Evolutionary conservation across 2,329 filamentous ascomycete species (phyloP), one percentile per base, ranked within the genome.

Genomic region (Alternaria infectoria): DNA sequence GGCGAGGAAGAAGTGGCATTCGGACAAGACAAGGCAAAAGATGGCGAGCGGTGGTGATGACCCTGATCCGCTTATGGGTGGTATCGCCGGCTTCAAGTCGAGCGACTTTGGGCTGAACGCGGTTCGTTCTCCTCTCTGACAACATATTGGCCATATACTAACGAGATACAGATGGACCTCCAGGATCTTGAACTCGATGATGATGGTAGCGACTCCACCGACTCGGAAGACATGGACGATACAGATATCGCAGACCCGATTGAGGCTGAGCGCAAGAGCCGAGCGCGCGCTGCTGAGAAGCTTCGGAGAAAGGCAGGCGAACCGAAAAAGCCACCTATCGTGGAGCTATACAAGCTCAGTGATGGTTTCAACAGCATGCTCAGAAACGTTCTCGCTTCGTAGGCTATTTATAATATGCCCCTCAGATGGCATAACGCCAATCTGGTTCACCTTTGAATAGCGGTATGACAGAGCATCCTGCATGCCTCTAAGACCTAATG

Each of bases 11-110:
- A 95, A 95, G 82, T 99, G 96, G 96, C 96, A 99, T 78, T 90
- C 95, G 65, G 93, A 97, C 81, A 99, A 99, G 86, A 99, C 96
- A 9, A 86, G 94, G 57, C 96, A 98, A 83, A 99, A 99, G 86
- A 98, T 99, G 96, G 96, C 96, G 0, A 93, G 93, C 3, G 93
- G 89, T 4, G 85, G 78, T 7, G 84, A 85, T 6, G 83, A 84
- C 40, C 77, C 78, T 10, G 83, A 82, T 55, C 80, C 73, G 32
- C 65, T 76, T 25, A 65, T 81, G 10, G 76, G 77, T 6, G 80
- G 77, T 19, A 76, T 75, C 61, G 74, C 81, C 17, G 84, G 85
- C 25, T 96, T 98, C 82, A 89, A 87, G 74, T 90, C 91, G 21
- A 88, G 87, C 52, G 96, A 99, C 81, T 99, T 99, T 82, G 96